Evolutionary conservation across 352 stramenopile genomes (phyloP), one percentile per base, ranked within the genome.

Genomic region (Globisporangium acanthophoron): DNA sequence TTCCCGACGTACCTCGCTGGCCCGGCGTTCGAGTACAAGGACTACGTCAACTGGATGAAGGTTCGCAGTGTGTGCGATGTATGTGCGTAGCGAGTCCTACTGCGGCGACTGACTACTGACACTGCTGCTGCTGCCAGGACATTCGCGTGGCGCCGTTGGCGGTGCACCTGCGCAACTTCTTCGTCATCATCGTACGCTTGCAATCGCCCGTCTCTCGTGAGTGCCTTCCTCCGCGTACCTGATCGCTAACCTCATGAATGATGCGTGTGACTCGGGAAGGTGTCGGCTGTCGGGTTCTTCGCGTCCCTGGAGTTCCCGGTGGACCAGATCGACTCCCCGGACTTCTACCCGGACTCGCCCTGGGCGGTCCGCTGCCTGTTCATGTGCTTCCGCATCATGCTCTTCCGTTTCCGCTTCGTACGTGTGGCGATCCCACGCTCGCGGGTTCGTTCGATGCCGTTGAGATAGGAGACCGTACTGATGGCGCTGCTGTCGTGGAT

Each of bases 401-500:
- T 94, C 7, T 92, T 89, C 67, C 84, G 84, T 56, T 92, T 92
- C 70, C 82, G 83, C 60, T 94, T 87, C 41, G 85, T 94, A 80
- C 45, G 80, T 72, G 1, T 33, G 50, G 47, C 58, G 18, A n/a
- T 44, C 21, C 4, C 18, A 37, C 24, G 24, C 24, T 37, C 33
- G 33, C 9, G 9, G 5, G 9, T 37, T 43, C 12, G 37, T 6
- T 13, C 5, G 37, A 5, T 13, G 12, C 1, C 5, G 37, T 18
- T 12, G 12, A 43, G 12, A 18, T 6, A 43, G 12, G 35, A 41
- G 0, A 3, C 18, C 37, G 37, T 18, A 5, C 29, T 43, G 31
- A 54, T 16, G 8, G 24, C 12, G 9, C 9, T 5, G 13, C 20
- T 39, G 24, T 24, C 21, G 8, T 27, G 21, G 35, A 21, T 21